Evolutionary conservation across 345 rosid genomes (phyloP).

Genomic region (Diplotaxis tenuifolia): DNA sequence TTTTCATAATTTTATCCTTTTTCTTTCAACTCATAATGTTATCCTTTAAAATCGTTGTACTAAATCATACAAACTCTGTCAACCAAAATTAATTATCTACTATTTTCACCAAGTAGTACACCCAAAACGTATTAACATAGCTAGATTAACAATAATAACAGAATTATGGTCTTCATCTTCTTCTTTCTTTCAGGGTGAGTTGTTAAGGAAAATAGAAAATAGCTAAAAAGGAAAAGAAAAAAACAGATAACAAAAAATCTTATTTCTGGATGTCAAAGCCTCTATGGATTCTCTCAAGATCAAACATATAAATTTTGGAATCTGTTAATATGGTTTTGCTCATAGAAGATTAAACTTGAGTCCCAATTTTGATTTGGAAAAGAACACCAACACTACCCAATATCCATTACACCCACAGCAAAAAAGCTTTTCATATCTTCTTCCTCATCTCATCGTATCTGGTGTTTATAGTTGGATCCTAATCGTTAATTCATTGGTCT

Average conservation of each 20-base stretch:
- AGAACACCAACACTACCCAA: constrained; percentile 19
- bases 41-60: neutral
- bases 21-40: neutral
- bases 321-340: neutral
- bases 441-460: no score
- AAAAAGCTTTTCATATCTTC: neutral
- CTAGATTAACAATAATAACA: constrained; percentile 4
- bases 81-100: neutral
- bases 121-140: neutral
- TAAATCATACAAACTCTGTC: neutral
- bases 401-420: constrained; percentile 16
- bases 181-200: neutral
- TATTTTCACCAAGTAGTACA: neutral
- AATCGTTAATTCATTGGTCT: neutral
- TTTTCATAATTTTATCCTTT: neutral
- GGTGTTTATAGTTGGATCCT: neutral
- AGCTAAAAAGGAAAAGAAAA: constrained; percentile 2
- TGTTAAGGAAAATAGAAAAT: constrained; percentile 24
- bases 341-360: neutral
- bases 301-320: constrained; percentile 11
- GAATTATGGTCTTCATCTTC: neutral
- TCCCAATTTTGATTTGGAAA: constrained; percentile 10
- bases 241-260: constrained; percentile 16
- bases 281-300: constrained; percentile 3
- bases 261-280: constrained; percentile 23